Conservation (phyloP, 257 asterid genomes). For the Parsonsia alboflavescens region DNA sequence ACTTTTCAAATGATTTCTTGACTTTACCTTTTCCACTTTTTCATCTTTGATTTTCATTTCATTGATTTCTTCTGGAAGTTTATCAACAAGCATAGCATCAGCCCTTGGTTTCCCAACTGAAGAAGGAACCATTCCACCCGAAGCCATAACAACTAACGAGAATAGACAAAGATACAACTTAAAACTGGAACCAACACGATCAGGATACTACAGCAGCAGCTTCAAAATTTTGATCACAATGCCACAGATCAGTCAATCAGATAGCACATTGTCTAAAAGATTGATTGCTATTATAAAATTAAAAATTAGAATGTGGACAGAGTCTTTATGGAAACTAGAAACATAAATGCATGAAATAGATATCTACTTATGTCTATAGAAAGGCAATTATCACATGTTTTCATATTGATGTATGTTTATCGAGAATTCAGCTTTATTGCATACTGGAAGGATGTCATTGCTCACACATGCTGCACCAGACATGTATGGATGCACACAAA, state of each 20-base stretch:
- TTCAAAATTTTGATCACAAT: slow-evolving; percentile 18
- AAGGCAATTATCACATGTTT: too few relatives aligned
- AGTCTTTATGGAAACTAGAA: not conserved
- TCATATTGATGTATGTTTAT: too few relatives aligned
- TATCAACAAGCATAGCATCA: slow-evolving; percentile 66
- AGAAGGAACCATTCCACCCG: slow-evolving; percentile 39
- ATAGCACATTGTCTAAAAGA: not conserved
- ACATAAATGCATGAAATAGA: not conserved
- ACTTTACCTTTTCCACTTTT: slow-evolving; percentile 63
- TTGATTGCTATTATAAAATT: not conserved
- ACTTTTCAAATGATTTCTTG: not conserved
- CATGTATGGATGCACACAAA: not conserved
- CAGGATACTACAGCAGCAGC: slow-evolving; percentile 9
- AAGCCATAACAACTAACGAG: slow-evolving; percentile 32
- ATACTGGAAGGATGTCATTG: not conserved
- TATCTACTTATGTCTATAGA: not conserved
- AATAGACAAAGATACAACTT: slow-evolving; percentile 8
- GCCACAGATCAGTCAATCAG: not conserved
- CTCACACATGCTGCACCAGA: not conserved
- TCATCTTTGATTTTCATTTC: slow-evolving; percentile 82
- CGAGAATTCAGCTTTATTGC: not conserved
- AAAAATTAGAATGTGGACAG: not conserved
- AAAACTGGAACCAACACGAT: not conserved
- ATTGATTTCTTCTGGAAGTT: slow-evolving; percentile 67
- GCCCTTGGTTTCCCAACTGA: slow-evolving; percentile 43